Evolutionary conservation across 345 rosid genomes (phyloP).

Genomic region (Eucalyptus globulus): DNA sequence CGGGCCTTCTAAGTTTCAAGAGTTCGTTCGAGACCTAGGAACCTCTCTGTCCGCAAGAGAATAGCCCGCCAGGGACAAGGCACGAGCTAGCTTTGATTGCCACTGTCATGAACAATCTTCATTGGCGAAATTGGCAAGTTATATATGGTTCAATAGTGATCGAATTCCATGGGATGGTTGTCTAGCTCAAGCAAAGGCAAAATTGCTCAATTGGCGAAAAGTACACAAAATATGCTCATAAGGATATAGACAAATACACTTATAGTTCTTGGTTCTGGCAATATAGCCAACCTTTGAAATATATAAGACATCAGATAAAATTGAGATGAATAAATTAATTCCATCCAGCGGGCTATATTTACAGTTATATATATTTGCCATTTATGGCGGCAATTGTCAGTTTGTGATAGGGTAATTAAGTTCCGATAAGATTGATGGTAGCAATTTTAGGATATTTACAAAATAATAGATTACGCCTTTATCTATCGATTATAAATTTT

Average conservation of each 20-base stretch:
- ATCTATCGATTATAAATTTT: too few relatives aligned
- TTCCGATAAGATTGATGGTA: background rate
- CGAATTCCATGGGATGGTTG: background rate
- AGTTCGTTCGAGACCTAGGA: background rate
- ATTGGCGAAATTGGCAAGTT: background rate
- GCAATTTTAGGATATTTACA: too few relatives aligned
- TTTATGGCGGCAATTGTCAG: background rate
- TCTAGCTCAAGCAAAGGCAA: background rate
- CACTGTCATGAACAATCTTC: background rate
- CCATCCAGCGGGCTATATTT: fast-evolving
- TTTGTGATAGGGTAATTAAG: background rate
- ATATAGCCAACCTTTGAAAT: too few relatives aligned
- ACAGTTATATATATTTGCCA: too few relatives aligned
- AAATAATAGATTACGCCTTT: too few relatives aligned
- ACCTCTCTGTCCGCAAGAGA: background rate
- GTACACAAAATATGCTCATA: background rate
- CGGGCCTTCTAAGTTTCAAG: background rate
- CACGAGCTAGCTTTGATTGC: background rate
- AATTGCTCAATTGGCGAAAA: background rate
- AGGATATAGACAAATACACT: background rate
- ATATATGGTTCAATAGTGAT: background rate
- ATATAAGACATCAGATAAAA: too few relatives aligned
- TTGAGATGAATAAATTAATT: background rate
- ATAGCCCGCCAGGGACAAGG: background rate
- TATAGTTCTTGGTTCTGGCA: background rate